Evolutionary conservation across 805 yeast genomes (phyloP), one percentile per base, ranked within the genome.

Genomic region (Suhomyces xylopsoci): DNA sequence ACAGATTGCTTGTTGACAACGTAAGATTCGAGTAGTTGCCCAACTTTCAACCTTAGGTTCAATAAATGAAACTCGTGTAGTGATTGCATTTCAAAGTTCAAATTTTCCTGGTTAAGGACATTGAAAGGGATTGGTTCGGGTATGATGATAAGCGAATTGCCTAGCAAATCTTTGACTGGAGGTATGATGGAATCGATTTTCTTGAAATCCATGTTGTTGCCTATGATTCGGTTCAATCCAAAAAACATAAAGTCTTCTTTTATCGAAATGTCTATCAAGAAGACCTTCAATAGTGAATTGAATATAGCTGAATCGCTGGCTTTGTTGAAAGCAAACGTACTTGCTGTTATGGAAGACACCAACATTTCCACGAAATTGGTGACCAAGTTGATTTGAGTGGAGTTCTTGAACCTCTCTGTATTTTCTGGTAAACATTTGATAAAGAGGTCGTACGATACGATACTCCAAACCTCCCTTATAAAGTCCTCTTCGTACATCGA

Each of bases 151-250:
- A 67, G 49, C 24, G 62, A 54, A 41, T 63, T 61, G 43, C 64
- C 59, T 10, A 68, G 50, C 42, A 51, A 38, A 49, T 64, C 68
- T 41, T 58, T 55, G 2, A 58, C 53, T 14, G 54, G 48, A 1
- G 83, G 81, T 4, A 81, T 67, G 3, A 80, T 62, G 26, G 69
- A 63, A 19, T 77, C 77, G 32, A 84, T 59, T 17, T 80, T 69
- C 10, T 55, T 56, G 26, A 74, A 67, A 58, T 79, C 81, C 1
- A 56, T 51, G 54, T 80, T 81, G 56, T 81, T 79, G 0, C 89
- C 89, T 28, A 81, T 50, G 3, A 74, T 55, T 52, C 85, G 62
- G 61, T 81, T 84, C 46, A 85, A 65, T 0, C 89, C 88, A 58
- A 70, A 80, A 45, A 81, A 69, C 58, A 73, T 67, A 58, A 80